Evolutionary conservation across 306 rosid genomes (phyloP).

Genomic region (Gastrolobium villosum): DNA sequence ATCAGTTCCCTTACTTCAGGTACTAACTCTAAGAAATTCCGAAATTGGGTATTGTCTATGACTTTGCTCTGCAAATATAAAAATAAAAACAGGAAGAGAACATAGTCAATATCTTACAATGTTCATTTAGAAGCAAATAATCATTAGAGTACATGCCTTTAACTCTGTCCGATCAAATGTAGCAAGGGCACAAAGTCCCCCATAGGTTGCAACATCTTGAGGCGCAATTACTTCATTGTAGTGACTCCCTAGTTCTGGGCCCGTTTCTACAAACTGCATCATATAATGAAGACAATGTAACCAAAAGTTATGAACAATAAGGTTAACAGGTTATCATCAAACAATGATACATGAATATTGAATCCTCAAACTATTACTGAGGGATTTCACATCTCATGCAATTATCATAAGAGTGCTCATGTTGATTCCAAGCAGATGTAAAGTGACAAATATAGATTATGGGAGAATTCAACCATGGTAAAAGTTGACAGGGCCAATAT

Average conservation of each 20-base stretch:
- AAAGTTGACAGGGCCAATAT: not conserved
- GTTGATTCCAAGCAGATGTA: slow-evolving; percentile 7
- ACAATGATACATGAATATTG: slow-evolving; percentile 22
- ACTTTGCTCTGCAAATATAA: slow-evolving; percentile 84
- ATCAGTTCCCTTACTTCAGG: slow-evolving; percentile 98
- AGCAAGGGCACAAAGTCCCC: slow-evolving; percentile 99
- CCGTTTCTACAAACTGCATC: slow-evolving; percentile 86
- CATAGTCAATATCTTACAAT: not conserved
- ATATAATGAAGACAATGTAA: slow-evolving; percentile 24
- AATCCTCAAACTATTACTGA: slow-evolving; percentile 25
- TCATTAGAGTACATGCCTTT: slow-evolving; percentile 66
- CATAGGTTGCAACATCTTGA: slow-evolving; percentile 98
- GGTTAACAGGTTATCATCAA: not conserved
- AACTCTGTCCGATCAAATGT: slow-evolving; percentile 92
- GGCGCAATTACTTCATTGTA: slow-evolving; percentile 95
- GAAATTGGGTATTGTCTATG: slow-evolving; percentile 84
- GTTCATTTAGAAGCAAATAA: slow-evolving; percentile 16
- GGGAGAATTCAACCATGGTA: not conserved
- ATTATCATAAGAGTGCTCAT: slow-evolving; percentile 2
- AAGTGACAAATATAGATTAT: not conserved
- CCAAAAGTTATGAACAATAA: slow-evolving; percentile 19
- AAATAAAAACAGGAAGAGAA: slow-evolving; percentile 42
- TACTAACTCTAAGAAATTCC: slow-evolving; percentile 94
- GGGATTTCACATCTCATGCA: slow-evolving; percentile 20
- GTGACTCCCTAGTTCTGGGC: slow-evolving; percentile 79